phyloP scores from a whole-genome alignment of 768 basidiomycete genomes.

The Hypsizygus marmoreus region DNA sequence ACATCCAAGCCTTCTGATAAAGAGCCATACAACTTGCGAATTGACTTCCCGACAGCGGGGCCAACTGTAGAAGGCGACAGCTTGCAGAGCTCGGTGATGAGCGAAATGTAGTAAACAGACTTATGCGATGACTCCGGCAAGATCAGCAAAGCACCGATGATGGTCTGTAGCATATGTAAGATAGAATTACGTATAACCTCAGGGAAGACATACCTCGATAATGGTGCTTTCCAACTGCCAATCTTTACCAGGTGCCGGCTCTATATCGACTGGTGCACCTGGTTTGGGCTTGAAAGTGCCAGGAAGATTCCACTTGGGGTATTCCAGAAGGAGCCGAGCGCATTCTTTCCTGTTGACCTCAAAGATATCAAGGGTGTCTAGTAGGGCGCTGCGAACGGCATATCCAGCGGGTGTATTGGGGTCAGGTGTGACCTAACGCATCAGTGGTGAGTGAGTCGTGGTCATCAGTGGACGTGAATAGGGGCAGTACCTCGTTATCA shows the following conservation, averaged over 20 bases:
- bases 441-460: constrained; percentile 5
- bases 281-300: constrained; percentile 87
- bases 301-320: constrained; percentile 77
- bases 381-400: constrained; percentile 69
- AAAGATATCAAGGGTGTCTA: constrained; percentile 84
- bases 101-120: constrained; percentile 80
- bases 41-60: constrained; percentile 94
- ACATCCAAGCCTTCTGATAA: constrained; percentile 89
- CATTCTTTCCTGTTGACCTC: constrained; percentile 97
- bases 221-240: constrained; percentile 90
- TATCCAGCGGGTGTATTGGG: constrained; percentile 77
- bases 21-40: constrained; percentile 78
- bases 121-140: constrained; percentile 79
- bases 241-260: constrained; percentile 62
- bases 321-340: constrained; percentile 82
- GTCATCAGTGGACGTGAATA: background rate
- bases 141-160: constrained; percentile 72
- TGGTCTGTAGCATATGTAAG: constrained; percentile 45
- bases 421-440: constrained; percentile 82
- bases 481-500: constrained; percentile 49
- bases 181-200: background rate
- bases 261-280: constrained; percentile 51
- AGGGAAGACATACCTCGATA: constrained; percentile 62
- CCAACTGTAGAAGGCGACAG: constrained; percentile 91
- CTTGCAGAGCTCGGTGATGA: constrained; percentile 94